phyloP scores from a whole-genome alignment of 176 grass and related monocot species.

The Oryza meyeriana region DNA sequence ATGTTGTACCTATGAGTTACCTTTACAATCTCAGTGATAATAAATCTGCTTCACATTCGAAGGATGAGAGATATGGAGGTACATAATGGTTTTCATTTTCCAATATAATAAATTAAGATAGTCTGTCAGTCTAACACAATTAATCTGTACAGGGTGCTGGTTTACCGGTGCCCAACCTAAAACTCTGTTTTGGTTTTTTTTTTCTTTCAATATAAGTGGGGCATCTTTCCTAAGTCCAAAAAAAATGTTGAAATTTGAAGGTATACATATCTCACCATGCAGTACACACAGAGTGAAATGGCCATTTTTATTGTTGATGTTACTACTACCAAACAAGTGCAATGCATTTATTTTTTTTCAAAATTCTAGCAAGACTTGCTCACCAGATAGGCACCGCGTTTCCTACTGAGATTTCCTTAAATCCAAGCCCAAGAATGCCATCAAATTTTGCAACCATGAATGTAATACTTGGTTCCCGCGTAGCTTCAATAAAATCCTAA shows the following conservation, averaged over 20 bases:
- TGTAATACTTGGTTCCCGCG: constrained; percentile 55
- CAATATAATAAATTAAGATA: neutral
- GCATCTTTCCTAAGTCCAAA: neutral
- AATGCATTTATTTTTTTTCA: neutral
- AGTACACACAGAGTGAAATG: neutral
- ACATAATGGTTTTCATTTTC: neutral
- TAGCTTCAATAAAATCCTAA: constrained; percentile 83
- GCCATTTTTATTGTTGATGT: neutral
- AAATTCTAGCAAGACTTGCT: constrained; percentile 5
- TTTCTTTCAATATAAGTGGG: no score
- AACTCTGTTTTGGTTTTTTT: neutral
- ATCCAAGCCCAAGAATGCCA: constrained; percentile 89
- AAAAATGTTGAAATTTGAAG: neutral
- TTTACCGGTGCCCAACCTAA: neutral
- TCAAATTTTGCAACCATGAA: constrained; percentile 81
- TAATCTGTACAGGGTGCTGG: neutral
- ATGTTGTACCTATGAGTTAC: constrained; percentile 52
- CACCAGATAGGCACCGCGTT: constrained; percentile 62
- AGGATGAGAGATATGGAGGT: neutral
- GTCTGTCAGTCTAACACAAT: neutral
- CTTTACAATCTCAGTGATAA: constrained; percentile 3
- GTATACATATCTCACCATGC: neutral
- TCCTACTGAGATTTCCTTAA: constrained; percentile 70
- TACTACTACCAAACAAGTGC: neutral
- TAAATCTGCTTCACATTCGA: neutral